Evolutionary conservation across 805 yeast species (phyloP).

Genomic region (Saccharomyces mikatae): DNA sequence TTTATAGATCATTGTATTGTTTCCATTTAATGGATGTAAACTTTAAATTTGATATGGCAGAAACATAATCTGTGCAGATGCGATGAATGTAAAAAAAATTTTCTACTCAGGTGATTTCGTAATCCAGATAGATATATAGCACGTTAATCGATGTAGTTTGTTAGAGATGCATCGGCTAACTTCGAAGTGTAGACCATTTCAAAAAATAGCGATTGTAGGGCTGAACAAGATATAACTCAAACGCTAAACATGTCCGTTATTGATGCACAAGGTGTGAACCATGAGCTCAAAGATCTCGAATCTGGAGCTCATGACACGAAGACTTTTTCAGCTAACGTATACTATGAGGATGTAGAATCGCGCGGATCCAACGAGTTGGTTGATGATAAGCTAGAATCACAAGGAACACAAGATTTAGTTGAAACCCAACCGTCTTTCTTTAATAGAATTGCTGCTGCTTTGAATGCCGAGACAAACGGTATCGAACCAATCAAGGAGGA

Average conservation of each 20-base stretch:
- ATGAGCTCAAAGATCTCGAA: slow-evolving; percentile 1
- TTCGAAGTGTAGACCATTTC: too few relatives aligned
- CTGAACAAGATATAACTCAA: neutral
- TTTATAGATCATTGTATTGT: neutral
- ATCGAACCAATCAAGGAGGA: slow-evolving; percentile 73
- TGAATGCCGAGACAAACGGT: slow-evolving; percentile 58
- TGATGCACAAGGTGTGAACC: neutral
- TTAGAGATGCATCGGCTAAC: too few relatives aligned
- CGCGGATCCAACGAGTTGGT: slow-evolving; percentile 5
- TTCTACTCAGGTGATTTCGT: too few relatives aligned
- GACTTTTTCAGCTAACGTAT: neutral
- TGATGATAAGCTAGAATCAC: slow-evolving; percentile 4
- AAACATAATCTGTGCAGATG: too few relatives aligned
- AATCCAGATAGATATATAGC: too few relatives aligned
- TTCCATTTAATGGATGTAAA: neutral
- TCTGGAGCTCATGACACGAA: neutral
- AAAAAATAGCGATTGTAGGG: too few relatives aligned
- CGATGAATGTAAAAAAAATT: too few relatives aligned
- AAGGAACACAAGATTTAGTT: slow-evolving; percentile 4
- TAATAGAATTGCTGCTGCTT: slow-evolving; percentile 17
- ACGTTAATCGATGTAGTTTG: too few relatives aligned
- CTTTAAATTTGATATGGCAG: neutral
- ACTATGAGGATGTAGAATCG: slow-evolving; percentile 4
- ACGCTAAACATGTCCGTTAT: neutral
- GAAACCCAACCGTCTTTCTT: slow-evolving; percentile 8